Evolutionary conservation across 371 early-diverging fungal genomes (phyloP).

Genomic region (Mortierella sp.): DNA sequence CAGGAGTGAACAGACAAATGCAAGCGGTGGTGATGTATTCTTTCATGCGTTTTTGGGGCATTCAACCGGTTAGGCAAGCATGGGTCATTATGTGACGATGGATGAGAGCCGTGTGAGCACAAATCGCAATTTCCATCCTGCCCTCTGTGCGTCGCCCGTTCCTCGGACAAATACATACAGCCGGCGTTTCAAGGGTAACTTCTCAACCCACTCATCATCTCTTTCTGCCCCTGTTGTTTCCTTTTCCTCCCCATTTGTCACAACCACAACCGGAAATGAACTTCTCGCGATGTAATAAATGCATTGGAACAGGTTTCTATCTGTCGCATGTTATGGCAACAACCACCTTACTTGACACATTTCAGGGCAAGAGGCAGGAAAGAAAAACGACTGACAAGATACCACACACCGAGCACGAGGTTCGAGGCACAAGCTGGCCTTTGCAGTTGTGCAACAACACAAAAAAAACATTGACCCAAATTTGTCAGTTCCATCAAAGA

Average conservation of each 20-base stretch:
- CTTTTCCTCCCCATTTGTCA: neutral
- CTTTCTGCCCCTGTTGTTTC: neutral
- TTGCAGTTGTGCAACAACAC: neutral
- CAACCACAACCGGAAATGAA: neutral
- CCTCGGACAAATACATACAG: constrained; percentile 2
- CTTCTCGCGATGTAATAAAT: neutral
- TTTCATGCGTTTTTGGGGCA: neutral
- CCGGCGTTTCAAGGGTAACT: constrained; percentile 3
- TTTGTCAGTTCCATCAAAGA: neutral
- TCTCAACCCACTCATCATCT: neutral
- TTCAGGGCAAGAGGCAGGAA: neutral
- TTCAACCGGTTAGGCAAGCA: neutral
- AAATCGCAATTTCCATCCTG: neutral
- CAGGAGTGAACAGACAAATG: neutral
- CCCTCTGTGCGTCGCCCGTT: neutral
- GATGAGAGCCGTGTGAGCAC: constrained; percentile 9
- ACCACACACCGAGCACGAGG: neutral
- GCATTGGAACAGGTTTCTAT: too few species aligned
- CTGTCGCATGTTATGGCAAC: too few species aligned
- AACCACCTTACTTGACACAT: neutral
- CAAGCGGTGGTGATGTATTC: neutral
- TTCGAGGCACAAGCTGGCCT: neutral
- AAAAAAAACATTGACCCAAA: neutral
- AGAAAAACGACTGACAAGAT: neutral
- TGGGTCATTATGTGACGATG: neutral